Evolutionary conservation across 179 eudicot genomes (phyloP).

Genomic region (Spinacia oleracea): DNA sequence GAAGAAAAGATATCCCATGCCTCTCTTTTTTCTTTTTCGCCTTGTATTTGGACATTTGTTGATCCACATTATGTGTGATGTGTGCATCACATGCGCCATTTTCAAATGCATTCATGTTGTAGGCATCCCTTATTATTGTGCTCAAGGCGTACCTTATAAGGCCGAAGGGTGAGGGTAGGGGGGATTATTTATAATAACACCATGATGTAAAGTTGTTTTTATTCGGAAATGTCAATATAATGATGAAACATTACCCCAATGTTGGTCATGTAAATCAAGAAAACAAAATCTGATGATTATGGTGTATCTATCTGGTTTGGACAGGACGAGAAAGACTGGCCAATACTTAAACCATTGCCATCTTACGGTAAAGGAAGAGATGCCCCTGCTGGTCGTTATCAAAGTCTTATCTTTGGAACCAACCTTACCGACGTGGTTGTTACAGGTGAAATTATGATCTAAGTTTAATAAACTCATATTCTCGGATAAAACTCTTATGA

Average conservation of each 20-base stretch:
- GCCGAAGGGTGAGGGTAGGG: too few relatives aligned
- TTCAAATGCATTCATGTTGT: not conserved
- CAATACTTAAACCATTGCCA: conserved; percentile 56
- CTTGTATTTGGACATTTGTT: not conserved
- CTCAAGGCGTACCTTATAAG: too few relatives aligned
- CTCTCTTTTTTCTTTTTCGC: not conserved
- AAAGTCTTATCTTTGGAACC: conserved; percentile 64
- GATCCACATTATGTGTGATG: not conserved
- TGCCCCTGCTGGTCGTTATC: conserved; percentile 54
- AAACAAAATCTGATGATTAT: not conserved
- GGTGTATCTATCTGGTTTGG: not conserved
- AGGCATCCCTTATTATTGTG: not conserved
- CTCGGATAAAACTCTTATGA: not conserved
- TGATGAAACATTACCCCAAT: too few relatives aligned
- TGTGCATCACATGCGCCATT: too few relatives aligned
- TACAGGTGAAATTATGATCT: conserved; percentile 43
- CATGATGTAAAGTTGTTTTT: too few relatives aligned
- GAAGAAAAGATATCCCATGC: not conserved
- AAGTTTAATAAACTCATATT: not conserved
- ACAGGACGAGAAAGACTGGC: conserved; percentile 47
- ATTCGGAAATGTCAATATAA: too few relatives aligned
- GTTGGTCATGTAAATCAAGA: not conserved
- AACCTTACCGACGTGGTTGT: conserved; percentile 71
- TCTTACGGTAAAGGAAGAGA: conserved; percentile 86
- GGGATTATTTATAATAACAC: too few relatives aligned